Evolutionary conservation across 2,329 filamentous ascomycete species (phyloP), one percentile per base, ranked within the genome.

Genomic region (Lasiodiplodia sp.): DNA sequence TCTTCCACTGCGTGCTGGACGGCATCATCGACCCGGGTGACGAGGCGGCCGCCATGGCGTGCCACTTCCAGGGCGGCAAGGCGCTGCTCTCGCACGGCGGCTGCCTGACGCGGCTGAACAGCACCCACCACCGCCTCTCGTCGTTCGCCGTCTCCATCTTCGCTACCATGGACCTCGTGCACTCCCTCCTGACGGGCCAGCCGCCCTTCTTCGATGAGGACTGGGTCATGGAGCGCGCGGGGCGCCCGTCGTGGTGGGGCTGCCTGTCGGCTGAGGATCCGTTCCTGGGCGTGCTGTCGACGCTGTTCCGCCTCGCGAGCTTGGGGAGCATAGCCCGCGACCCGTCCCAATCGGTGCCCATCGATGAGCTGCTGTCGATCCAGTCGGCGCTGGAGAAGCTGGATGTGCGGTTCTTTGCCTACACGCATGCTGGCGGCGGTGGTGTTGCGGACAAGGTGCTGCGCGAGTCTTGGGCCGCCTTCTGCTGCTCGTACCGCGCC

Each of bases 41-140:
- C 8, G 57, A 60, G 38, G 21, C 57, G 0, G 57, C 57, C 12
- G 34, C 57, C 23, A 47, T 60, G 57, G 21, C 31, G 1, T 60
- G 57, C 21, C 57, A 60, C 23, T 60, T 60, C 38, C 57, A 60
- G 10, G 57, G 57, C 57, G 57, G 57, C 14, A 31, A 47, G 21
- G 57, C 57, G 0, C 37, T 60, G 4, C 23, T 60, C 12, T 28
- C 38, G 3, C n/a, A 44, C 14, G 12, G 23, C 7, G 57, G 23
- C 37, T 60, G 57, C 11, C 38, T 60, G 5, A 16, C 12, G 3
- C 18, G 11, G 11, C 14, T 60, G 57, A 47, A 44, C 3, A 16
- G 37, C 14, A 23, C 38, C 23, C 5, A 31, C 38, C 21, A n/a
- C 6, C 21, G 57, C 14, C 57, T 60, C 18, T 60, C 37, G 4